Base-by-base conservation (phyloP, 257 asterid genomes). In the Dorcoceras hygrometricum region DNA sequence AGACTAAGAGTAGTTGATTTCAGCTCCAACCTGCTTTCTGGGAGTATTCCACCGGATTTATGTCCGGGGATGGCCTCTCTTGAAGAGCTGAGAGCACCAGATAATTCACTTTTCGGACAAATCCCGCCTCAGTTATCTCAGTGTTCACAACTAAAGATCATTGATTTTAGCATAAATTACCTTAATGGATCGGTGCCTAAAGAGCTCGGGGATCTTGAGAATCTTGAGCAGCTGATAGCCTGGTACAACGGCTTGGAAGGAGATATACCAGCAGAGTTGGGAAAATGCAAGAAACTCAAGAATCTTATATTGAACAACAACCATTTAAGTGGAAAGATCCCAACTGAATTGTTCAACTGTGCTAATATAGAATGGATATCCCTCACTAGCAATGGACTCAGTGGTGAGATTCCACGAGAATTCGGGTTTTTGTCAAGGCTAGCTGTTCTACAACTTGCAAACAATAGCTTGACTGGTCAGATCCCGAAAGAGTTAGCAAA, bases 241-340 rank as follows among this genome's bases (percentile, higher is more conserved):
- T 93, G 98, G 98, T 93, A 89, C 83, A 90, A 93, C 64, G 71
- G 86, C 68, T 74, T 93, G 81, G 89, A 81, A 59, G 97, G 98
- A 27, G 81, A 57, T 29, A 79, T 93, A 55, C 97, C 98, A 0
- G 73, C 91, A 27, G 91, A 88, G 76, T 57, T 90, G 57, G 98
- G 98, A 54, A 86, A 83, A 23, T 88, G 95, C 88, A 88, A 71
- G 80, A 88, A 88, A 39, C 87, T 93, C n/a, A 93, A 93, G 71
- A 86, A 84, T 71, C 89, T 92, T 4, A 92, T 92, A n/a, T 71
- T 92, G 58, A 92, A 92, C 64, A 92, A 89, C 65, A 92, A 92
- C 71, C 83, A 80, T 28, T 75, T 92, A 59, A 89, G 83, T 54
- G 98, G 96, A 5, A 61, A 66, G 70, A 86, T 92, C 62, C 96